Percentiles rank a stretch among this genome's conserved stretches.
These are phyloP conservation scores for Rosa chinensis DNA, from an alignment of 306 rosid genomes.

Conservation along the genomic window DNA sequence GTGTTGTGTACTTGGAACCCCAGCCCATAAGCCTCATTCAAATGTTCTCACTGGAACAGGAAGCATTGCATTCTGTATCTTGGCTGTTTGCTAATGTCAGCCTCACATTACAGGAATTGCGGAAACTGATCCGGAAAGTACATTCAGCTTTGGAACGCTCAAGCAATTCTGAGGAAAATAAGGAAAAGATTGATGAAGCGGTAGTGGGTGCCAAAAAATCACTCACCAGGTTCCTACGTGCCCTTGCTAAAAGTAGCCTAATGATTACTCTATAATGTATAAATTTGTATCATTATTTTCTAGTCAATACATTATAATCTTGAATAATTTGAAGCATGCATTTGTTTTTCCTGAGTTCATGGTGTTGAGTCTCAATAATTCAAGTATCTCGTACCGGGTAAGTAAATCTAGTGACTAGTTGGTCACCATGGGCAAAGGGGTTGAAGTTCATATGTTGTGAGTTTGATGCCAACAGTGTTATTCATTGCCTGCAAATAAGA, in stretches of 20 bases:
- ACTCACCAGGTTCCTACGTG: constrained; percentile 68
- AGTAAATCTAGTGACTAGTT: background rate
- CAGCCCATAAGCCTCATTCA: background rate
- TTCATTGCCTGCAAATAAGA: background rate
- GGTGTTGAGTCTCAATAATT: background rate
- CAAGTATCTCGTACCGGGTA: background rate
- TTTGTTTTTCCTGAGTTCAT: background rate
- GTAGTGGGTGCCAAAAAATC: constrained; percentile 49
- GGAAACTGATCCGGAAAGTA: constrained; percentile 71
- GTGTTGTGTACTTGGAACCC: background rate
- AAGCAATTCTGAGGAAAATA: constrained; percentile 42
- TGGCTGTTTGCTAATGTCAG: constrained; percentile 10
- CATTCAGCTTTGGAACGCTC: constrained; percentile 46
- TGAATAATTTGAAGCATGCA: background rate
- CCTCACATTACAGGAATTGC: constrained; percentile 63
- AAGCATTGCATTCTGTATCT: background rate
- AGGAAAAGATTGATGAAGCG: constrained; percentile 40
- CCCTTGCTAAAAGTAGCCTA: constrained; percentile 48
- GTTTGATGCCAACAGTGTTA: background rate
- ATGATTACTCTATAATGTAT: constrained; percentile 26
- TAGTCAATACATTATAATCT: background rate
- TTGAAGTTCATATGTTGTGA: background rate
- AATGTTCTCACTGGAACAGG: background rate
- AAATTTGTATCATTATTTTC: constrained; percentile 9
- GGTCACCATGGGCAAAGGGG: background rate